These are phyloP conservation scores for Sophora flavescens DNA, from an alignment of 306 rosid genomes.

Conservation along the genomic window DNA sequence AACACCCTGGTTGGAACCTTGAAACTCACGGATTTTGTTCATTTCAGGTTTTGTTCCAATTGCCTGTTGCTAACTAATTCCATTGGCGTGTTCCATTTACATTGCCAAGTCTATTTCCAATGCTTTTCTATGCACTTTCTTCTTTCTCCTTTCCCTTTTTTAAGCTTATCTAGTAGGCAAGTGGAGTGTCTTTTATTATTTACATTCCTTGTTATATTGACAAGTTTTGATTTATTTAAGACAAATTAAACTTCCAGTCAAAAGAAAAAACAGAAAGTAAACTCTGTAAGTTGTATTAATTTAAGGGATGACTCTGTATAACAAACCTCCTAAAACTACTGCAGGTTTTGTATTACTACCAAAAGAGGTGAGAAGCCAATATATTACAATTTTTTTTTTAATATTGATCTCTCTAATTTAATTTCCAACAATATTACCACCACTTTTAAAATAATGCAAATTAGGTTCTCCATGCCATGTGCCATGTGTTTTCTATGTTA, in stretches of 20 bases:
- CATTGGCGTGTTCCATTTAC: conserved; percentile 34
- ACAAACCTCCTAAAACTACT: neutral
- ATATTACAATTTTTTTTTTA: no score
- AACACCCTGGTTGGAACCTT: conserved; percentile 36
- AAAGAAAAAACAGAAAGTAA: no score
- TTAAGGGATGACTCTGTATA: neutral
- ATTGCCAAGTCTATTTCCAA: neutral
- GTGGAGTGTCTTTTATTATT: neutral
- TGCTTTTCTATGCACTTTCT: neutral
- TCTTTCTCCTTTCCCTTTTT: neutral
- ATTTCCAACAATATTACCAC: no score
- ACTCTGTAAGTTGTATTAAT: neutral
- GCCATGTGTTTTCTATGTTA: neutral
- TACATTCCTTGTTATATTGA: neutral
- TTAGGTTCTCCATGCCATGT: neutral
- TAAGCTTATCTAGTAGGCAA: neutral
- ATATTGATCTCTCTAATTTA: no score
- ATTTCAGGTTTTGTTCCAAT: conserved; percentile 10
- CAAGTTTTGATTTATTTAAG: neutral
- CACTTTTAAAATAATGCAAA: neutral
- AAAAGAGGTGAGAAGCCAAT: no score
- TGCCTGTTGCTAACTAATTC: conserved; percentile 12
- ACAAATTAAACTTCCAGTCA: no score
- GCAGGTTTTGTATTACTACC: no score
- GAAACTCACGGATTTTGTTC: conserved; percentile 21